These are phyloP conservation scores for Ceratocystis harringtonii DNA, from an alignment of 2,329 filamentous ascomycete genomes.

Conservation along the genomic window DNA sequence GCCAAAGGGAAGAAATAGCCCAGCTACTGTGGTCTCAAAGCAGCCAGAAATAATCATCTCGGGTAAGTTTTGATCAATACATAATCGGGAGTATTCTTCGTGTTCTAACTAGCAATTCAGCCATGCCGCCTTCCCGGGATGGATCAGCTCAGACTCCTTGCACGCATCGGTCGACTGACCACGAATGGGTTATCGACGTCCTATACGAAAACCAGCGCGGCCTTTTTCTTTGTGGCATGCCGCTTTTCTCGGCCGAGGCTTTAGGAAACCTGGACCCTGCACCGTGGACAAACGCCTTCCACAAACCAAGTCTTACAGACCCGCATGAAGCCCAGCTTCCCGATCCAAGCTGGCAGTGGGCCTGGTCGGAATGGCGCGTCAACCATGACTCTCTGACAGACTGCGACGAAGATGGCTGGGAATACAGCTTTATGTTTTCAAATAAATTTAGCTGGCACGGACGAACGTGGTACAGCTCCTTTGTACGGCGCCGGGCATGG, in stretches of 20 bases:
- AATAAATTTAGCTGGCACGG: slow-evolving; percentile 71
- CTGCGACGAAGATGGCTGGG: slow-evolving; percentile 78
- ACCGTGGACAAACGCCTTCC: slow-evolving; percentile 64
- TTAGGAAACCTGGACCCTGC: slow-evolving; percentile 74
- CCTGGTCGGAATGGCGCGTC: slow-evolving; percentile 49
- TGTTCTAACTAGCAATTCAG: background rate
- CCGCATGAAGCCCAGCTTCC: slow-evolving; percentile 83
- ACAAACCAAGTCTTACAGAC: slow-evolving; percentile 45
- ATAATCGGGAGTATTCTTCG: background rate
- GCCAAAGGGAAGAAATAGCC: background rate
- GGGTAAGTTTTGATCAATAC: background rate
- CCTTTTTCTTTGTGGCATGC: slow-evolving; percentile 72
- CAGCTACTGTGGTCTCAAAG: background rate
- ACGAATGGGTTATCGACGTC: slow-evolving; percentile 58
- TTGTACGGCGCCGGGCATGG: slow-evolving; percentile 83
- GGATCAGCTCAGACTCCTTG: background rate
- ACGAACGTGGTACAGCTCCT: slow-evolving; percentile 85
- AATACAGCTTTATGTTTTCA: slow-evolving; percentile 81
- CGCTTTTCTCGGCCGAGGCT: slow-evolving; percentile 76
- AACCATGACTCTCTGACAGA: slow-evolving; percentile 56
- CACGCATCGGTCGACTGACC: slow-evolving; percentile 18
- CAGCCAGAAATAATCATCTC: background rate
- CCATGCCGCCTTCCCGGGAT: background rate
- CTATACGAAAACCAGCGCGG: slow-evolving; percentile 94
- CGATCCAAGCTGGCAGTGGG: slow-evolving; percentile 92